A percentile compares a stretch with the other conserved stretches of the same genome.
These are phyloP conservation scores for Colletotrichum acutatum DNA, from an alignment of 2,329 filamentous ascomycete species.

Conservation along the genomic window DNA sequence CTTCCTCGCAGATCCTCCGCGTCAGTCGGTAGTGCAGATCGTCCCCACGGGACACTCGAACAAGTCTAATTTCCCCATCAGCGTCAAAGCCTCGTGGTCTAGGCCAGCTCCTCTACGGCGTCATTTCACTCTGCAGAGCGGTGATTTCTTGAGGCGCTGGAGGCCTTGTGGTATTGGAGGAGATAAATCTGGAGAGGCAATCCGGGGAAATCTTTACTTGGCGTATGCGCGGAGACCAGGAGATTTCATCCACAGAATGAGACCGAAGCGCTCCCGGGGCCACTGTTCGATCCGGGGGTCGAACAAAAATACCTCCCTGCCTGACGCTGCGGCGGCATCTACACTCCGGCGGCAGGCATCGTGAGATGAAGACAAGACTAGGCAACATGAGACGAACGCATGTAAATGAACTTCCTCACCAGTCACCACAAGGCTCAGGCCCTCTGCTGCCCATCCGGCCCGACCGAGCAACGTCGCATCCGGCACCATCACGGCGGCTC, in stretches of 20 bases:
- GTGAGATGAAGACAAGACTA: background rate
- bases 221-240: background rate
- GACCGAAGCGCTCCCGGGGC: background rate
- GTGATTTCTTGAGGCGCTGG: background rate
- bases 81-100: background rate
- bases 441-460: background rate
- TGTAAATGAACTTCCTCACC: background rate
- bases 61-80: background rate
- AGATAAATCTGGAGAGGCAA: background rate
- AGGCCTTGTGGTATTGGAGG: background rate
- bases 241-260: background rate
- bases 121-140: background rate
- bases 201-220: background rate
- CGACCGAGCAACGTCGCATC: conserved; percentile 20
- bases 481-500: conserved; percentile 10
- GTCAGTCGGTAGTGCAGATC: conserved; percentile 15
- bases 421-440: background rate
- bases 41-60: background rate
- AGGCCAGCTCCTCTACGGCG: conserved; percentile 16
- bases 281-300: background rate
- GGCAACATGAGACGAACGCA: conserved; percentile 1
- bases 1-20: conserved; percentile 19
- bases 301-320: background rate
- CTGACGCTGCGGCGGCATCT: too few relatives aligned
- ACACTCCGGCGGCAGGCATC: too few relatives aligned